Conservation (phyloP, 2,329 filamentous ascomycete genomes). For the Sclerotinia sclerotiorum region DNA sequence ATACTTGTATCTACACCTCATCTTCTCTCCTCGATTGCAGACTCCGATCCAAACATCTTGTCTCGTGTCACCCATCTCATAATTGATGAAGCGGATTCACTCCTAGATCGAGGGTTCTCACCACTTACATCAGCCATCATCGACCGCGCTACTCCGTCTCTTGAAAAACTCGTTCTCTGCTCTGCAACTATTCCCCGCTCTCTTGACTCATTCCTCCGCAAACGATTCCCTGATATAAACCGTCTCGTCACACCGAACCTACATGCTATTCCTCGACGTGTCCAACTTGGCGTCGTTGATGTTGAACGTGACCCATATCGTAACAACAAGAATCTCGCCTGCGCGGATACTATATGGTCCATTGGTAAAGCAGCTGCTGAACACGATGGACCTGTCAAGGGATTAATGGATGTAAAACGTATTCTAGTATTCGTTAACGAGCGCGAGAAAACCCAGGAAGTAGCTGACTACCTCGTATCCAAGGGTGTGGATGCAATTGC, state of each 20-base stretch:
- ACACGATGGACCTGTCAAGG: conserved; percentile 56
- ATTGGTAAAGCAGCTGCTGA: conserved; percentile 74
- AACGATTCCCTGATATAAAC: conserved; percentile 76
- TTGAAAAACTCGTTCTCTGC: conserved; percentile 86
- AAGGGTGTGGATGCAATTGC: conserved; percentile 90
- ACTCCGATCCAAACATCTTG: conserved; percentile 87
- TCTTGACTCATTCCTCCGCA: conserved; percentile 80
- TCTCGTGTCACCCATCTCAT: conserved; percentile 88
- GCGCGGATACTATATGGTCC: conserved; percentile 91
- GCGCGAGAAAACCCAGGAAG: conserved; percentile 79
- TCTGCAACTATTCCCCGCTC: conserved; percentile 93
- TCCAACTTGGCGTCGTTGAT: conserved; percentile 91
- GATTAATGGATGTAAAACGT: conserved; percentile 68
- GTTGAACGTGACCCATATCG: conserved; percentile 89
- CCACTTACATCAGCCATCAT: conserved; percentile 80
- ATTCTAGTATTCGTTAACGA: conserved; percentile 97
- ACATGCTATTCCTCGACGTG: conserved; percentile 90
- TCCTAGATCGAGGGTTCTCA: conserved; percentile 90
- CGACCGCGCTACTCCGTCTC: conserved; percentile 74
- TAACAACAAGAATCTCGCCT: conserved; percentile 89
- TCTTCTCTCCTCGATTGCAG: conserved; percentile 81
- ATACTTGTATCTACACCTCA: conserved; percentile 86
- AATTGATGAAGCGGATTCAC: conserved; percentile 92
- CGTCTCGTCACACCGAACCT: conserved; percentile 93
- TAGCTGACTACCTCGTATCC: conserved; percentile 73